A percentile compares a stretch with the other conserved stretches of the same genome.
Conservation (phyloP, 108 stramenopile genomes). For the Nitzschia sp. region DNA sequence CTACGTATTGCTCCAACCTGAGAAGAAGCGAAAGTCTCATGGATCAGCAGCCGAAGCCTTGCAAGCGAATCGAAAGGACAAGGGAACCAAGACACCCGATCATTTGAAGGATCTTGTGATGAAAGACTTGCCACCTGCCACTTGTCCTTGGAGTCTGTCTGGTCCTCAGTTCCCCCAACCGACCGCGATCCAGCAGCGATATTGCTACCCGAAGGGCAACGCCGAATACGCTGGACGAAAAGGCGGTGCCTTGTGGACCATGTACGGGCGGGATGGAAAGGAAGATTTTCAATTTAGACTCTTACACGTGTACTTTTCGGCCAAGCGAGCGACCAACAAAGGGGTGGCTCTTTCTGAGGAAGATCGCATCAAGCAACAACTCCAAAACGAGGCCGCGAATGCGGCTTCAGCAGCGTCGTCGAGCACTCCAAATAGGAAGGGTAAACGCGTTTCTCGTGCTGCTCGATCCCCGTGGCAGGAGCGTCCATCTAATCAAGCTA, state of each 20-base stretch:
- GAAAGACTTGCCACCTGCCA: constrained; percentile 28
- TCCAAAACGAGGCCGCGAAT: constrained; percentile 1
- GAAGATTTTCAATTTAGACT: constrained; percentile 63
- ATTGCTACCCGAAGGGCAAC: constrained; percentile 77
- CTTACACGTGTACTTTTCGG: constrained; percentile 81
- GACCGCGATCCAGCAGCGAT: constrained; percentile 74
- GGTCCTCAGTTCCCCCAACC: constrained; percentile 73
- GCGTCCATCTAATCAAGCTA: background rate
- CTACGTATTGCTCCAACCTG: constrained; percentile 66
- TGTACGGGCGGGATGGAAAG: constrained; percentile 50
- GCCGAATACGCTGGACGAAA: constrained; percentile 55
- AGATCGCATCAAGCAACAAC: constrained; percentile 6
- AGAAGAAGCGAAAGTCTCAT: constrained; percentile 29
- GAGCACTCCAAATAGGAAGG: background rate
- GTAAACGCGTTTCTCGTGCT: background rate
- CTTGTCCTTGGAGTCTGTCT: constrained; percentile 63
- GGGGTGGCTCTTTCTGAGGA: constrained; percentile 14
- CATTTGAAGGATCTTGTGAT: constrained; percentile 42
- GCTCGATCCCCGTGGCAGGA: constrained; percentile 16
- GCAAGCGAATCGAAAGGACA: constrained; percentile 6
- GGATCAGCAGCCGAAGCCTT: constrained; percentile 2
- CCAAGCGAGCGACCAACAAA: constrained; percentile 51
- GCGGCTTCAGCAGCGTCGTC: background rate
- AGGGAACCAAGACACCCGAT: constrained; percentile 36
- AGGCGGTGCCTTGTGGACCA: constrained; percentile 70